Evolutionary conservation across 2,329 filamentous ascomycete genomes (phyloP).

Genomic region (Didymella pomorum): DNA sequence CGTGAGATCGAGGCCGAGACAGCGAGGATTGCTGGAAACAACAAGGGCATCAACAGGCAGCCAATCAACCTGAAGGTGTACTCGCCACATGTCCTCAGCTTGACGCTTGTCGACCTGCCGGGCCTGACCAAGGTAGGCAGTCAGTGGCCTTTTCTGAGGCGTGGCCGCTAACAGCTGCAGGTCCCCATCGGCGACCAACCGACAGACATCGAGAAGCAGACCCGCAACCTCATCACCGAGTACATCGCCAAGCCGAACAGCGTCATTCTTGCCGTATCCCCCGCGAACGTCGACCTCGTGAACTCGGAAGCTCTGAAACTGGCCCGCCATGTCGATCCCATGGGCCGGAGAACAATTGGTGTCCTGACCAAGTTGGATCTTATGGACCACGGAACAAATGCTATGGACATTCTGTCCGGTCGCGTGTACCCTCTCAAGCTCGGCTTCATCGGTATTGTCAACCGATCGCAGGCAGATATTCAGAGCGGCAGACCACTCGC

Average conservation of each 20-base stretch:
- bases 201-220: constrained; percentile 98
- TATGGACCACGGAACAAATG: constrained; percentile 99
- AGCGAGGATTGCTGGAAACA: constrained; percentile 89
- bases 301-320: constrained; percentile 98
- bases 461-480: constrained; percentile 97
- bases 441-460: constrained; percentile 97
- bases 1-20: constrained; percentile 98
- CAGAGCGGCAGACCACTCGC: constrained; percentile 94
- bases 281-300: constrained; percentile 96
- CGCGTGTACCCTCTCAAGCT: constrained; percentile 96
- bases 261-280: constrained; percentile 94
- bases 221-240: constrained; percentile 92
- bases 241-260: constrained; percentile 99
- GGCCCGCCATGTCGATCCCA: constrained; percentile 93
- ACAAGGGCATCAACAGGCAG: constrained; percentile 97
- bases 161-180: constrained; percentile 54
- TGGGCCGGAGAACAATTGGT: constrained; percentile 93
- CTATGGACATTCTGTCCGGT: constrained; percentile 95
- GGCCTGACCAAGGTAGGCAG: constrained; percentile 86
- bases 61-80: constrained; percentile 99
- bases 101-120: constrained; percentile 94
- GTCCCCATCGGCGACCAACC: constrained; percentile 98
- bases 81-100: constrained; percentile 93
- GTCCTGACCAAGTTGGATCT: constrained; percentile 96
- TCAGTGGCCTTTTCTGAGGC: constrained; percentile 7